Base-by-base conservation (phyloP, 192 early-diverging fungal species). In the Coemansia sp. region DNA sequence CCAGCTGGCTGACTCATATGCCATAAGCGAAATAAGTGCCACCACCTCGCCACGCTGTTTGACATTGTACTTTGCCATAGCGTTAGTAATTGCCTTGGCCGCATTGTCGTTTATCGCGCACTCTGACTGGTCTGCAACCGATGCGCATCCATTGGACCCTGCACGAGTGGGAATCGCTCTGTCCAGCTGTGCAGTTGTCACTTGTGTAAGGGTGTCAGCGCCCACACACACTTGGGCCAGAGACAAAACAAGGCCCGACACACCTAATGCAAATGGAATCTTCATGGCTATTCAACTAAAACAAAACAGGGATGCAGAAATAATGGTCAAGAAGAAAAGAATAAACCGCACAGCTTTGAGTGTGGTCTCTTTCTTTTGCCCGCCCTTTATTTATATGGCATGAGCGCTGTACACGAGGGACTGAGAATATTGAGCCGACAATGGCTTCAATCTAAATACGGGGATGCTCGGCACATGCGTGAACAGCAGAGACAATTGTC, bases 11-110 rank as follows among this genome's bases (percentile, higher is more conserved):
- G 80, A 82, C 56, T 82, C 80, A 51, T 57, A 71, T 0, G 80
- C 80, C 73, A 74, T 74, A 25, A 77, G 67, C 53, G 80, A 41
- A 21, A 82, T 56, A 0, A 82, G 52, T 2, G 80, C 80, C 1
- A 67, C 66, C 4, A 69, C 60, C 32, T 82, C 71, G 43, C 71
- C 71, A 5, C 65, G 70, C 39, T 52, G 35, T 15, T 64, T 70
- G 41, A 82, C 60, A 7, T 59, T 55, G 62, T 82, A 82, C 50
- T 73, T 77, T 23, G 48, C 7, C 7, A 82, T 73, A 0, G 80
- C 75, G 4, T 60, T 57, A 66, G 69, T 73, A 35, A 82, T 76
- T 0, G 74, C 70, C 0, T 11, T 23, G 4, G 67, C 63, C 1
- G 79, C 79, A 0, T 39, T 53, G 17, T 67, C 39, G 32, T 76